Base-by-base conservation (phyloP, 345 rosid species). In the Syzygium aromaticum region DNA sequence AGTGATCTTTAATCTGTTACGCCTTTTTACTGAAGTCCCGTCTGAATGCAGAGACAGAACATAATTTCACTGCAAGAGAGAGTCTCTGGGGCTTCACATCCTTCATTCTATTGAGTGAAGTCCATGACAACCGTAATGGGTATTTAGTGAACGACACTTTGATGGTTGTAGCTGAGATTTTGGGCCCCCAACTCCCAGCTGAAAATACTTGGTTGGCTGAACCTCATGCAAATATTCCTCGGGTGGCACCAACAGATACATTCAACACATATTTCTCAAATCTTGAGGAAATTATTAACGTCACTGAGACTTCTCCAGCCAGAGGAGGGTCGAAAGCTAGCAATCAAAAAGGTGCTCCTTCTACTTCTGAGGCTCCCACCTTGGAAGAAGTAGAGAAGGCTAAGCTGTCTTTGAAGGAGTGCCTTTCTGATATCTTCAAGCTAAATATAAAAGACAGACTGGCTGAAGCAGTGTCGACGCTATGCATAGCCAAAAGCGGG, bases 321-420 rank as follows among this genome's bases (percentile, higher is more conserved):
- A 87, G 22, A 33, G 86, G 22, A 22, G 52, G 27, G 33, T 43
- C 33, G 21, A 61, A 10, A 38, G 22, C 67, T 0, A 5, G 28
- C 12, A 30, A 56, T 54, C 40, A 59, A 85, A 15, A 11, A 3
- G 38, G 16, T 40, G 78, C 19, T 63, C 73, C 25, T 33, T 54
- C 4, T 4, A 59, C 21, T 85, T 59, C 38, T 28, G 51, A 38
- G 10, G 22, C 64, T 84, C 84, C 84, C 25, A 67, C 51, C 61
- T 33, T 52, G 40, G 86, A 87, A 52, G 86, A 87, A 33, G 53
- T 87, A 11, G 23, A 64, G 30, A 67, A 87, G 43, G 89, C 86
- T 6, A 87, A 87, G 54, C 46, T 51, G n/a, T 51, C 33, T 28
- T 13, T 87, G 22, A 87, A 84, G 64, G 89, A 87, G 52, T 87